phyloP scores from a whole-genome alignment of 139 green algal genomes.

The Spirogloea muscicola region DNA sequence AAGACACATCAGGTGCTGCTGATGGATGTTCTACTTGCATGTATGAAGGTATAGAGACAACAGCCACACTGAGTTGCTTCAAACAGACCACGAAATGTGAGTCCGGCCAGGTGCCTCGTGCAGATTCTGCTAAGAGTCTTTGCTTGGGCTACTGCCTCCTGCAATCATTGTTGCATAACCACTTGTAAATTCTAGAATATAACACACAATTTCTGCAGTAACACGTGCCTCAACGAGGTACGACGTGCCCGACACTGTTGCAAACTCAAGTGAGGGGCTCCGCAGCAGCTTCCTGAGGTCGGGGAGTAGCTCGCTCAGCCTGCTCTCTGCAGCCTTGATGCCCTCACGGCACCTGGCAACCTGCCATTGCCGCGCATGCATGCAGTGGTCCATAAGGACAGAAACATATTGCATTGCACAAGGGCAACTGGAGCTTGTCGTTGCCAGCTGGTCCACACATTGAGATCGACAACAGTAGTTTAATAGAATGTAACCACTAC shows the following conservation, averaged over 20 bases:
- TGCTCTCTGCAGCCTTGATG: constrained; percentile 38
- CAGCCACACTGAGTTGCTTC: too few relatives aligned
- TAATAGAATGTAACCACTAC: too few relatives aligned
- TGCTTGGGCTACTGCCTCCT: too few relatives aligned
- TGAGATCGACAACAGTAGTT: too few relatives aligned
- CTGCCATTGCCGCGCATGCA: neutral
- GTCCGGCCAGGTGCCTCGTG: too few relatives aligned
- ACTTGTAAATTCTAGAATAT: too few relatives aligned
- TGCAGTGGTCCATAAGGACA: neutral
- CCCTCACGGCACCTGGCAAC: constrained; percentile 34
- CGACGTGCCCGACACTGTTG: constrained; percentile 48
- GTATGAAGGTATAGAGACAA: too few relatives aligned
- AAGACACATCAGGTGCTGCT: neutral
- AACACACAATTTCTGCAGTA: too few relatives aligned
- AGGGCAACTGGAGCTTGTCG: neutral
- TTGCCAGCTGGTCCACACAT: neutral
- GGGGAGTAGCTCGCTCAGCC: constrained; percentile 54
- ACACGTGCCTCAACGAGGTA: constrained; percentile 75
- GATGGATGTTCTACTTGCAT: neutral
- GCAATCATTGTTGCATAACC: too few relatives aligned
- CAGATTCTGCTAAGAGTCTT: too few relatives aligned
- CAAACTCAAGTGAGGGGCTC: constrained; percentile 50
- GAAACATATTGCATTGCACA: neutral
- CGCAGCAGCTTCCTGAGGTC: constrained; percentile 42
- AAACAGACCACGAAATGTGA: too few relatives aligned